A percentile compares a stretch with the other conserved stretches of the same genome.
These are phyloP conservation scores for Paspalum notatum DNA, from an alignment of 176 grass and related monocot species.

Conservation along the genomic window DNA sequence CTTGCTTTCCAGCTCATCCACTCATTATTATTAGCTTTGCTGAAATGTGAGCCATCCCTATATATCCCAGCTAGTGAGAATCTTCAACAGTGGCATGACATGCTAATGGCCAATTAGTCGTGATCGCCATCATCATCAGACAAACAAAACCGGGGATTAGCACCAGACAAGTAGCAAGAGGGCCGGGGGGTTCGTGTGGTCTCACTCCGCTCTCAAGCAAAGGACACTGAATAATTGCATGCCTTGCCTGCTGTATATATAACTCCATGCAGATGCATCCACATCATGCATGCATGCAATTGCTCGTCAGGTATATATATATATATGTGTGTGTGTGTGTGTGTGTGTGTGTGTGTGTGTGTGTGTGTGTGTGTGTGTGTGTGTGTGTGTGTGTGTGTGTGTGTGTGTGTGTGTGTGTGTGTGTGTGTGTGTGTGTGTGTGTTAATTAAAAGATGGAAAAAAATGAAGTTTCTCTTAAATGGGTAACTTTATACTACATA, in stretches of 20 bases:
- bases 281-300: not conserved
- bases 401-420: too few species aligned
- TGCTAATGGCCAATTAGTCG: constrained; percentile 60
- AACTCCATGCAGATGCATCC: constrained; percentile 14
- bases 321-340: too few species aligned
- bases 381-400: too few species aligned
- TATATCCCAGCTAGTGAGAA: constrained; percentile 38
- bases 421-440: too few species aligned
- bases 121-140: constrained; percentile 33
- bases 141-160: constrained; percentile 41
- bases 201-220: not conserved
- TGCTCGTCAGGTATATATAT: too few species aligned
- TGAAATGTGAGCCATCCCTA: constrained; percentile 38
- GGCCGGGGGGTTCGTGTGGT: not conserved
- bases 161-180: constrained; percentile 33
- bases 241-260: not conserved
- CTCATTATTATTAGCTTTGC: constrained; percentile 48
- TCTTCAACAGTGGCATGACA: constrained; percentile 35
- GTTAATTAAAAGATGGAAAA: not conserved
- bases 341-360: too few species aligned
- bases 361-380: not conserved
- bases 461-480: not conserved
- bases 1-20: constrained; percentile 51
- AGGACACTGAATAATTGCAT: constrained; percentile 6
- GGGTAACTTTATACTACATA: too few species aligned